These are phyloP conservation scores for Pseudonectria buxi DNA, from an alignment of 2,329 filamentous ascomycete genomes.

Conservation along the genomic window DNA sequence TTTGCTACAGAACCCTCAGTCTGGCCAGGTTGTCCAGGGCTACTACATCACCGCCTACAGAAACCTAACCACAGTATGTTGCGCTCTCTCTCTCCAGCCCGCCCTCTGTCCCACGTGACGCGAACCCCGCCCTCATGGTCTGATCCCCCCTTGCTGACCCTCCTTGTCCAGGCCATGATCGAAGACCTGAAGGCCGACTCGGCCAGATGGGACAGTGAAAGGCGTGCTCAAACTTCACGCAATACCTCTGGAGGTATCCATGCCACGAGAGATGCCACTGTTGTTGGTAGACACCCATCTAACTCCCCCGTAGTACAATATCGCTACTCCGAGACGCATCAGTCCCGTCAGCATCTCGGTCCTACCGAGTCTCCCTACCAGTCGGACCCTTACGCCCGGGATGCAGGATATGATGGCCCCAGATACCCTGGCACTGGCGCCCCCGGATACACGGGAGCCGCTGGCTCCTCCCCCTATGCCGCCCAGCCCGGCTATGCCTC, in stretches of 20 bases:
- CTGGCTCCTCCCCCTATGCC: slow-evolving; percentile 26
- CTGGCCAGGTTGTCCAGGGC: slow-evolving; percentile 56
- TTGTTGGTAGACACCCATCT: slow-evolving; percentile 45
- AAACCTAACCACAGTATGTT: slow-evolving; percentile 67
- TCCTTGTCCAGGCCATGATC: slow-evolving; percentile 49
- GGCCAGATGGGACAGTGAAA: slow-evolving; percentile 54
- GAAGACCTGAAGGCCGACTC: slow-evolving; percentile 57
- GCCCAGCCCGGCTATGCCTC: slow-evolving; percentile 21
- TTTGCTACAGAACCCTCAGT: slow-evolving; percentile 42
- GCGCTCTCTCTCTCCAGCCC: not conserved
- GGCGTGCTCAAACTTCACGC: slow-evolving; percentile 48
- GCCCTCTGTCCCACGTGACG: too few relatives aligned
- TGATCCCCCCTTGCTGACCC: slow-evolving; percentile 9
- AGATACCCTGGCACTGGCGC: slow-evolving; percentile 46
- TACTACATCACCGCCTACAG: slow-evolving; percentile 76
- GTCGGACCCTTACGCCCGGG: slow-evolving; percentile 32
- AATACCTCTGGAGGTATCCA: slow-evolving; percentile 52
- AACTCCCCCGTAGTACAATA: slow-evolving; percentile 54
- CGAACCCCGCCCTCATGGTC: not conserved
- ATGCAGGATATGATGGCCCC: slow-evolving; percentile 35
- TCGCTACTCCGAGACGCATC: slow-evolving; percentile 46
- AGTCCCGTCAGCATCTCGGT: slow-evolving; percentile 42
- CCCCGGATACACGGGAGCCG: slow-evolving; percentile 42
- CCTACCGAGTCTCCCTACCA: slow-evolving; percentile 34
- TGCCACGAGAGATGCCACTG: slow-evolving; percentile 44